Evolutionary conservation across 2,329 filamentous ascomycete species (phyloP).

Genomic region (Monosporascus cannonballus): DNA sequence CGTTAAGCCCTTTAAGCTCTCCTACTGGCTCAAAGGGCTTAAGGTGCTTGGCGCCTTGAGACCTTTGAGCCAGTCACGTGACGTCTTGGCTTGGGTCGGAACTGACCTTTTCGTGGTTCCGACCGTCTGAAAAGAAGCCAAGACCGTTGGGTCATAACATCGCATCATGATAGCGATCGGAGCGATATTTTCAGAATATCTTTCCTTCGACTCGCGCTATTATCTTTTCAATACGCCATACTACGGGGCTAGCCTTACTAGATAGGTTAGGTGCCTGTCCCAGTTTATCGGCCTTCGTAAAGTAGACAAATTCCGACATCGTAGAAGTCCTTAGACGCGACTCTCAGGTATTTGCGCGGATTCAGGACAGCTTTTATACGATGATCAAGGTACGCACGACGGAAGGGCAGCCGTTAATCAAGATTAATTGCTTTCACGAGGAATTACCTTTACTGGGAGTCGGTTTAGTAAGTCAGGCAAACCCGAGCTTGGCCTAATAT

Average conservation of each 20-base stretch:
- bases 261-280: conserved; percentile 22
- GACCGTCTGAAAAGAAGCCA: no score
- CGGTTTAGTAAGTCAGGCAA: conserved; percentile 10
- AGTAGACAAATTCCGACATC: conserved; percentile 19
- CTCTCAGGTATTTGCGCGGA: conserved; percentile 21
- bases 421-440: conserved; percentile 24
- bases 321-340: conserved; percentile 15
- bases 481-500: background rate
- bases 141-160: no score
- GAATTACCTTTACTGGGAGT: conserved; percentile 19
- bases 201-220: conserved; percentile 22
- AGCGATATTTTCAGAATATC: conserved; percentile 18
- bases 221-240: conserved; percentile 32
- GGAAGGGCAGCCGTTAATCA: conserved; percentile 12
- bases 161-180: conserved; percentile 9
- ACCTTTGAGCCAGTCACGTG: no score
- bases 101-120: no score
- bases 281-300: conserved; percentile 18
- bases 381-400: conserved; percentile 17
- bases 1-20: no score
- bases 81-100: no score
- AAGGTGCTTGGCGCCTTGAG: no score
- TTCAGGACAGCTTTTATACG: conserved; percentile 23
- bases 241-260: conserved; percentile 22
- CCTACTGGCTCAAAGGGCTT: no score